phyloP scores from a whole-genome alignment of 2,329 filamentous ascomycete genomes.

The Aspergillus fructus region DNA sequence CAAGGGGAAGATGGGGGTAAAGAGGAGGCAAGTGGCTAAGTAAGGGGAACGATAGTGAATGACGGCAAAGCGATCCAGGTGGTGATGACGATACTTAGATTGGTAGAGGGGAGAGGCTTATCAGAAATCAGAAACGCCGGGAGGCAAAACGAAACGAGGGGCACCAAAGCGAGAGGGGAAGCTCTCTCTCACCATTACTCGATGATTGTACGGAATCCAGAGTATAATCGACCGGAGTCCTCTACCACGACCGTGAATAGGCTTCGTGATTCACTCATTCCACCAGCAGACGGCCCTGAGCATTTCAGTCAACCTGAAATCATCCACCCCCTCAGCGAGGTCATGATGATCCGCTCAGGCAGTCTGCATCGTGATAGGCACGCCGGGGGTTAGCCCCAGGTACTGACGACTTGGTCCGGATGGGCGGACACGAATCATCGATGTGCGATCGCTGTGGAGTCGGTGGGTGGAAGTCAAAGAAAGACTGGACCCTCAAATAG shows the following conservation, averaged over 20 bases:
- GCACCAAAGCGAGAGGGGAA: conserved; percentile 11
- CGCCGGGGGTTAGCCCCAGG: conserved; percentile 21
- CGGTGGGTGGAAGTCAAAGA: conserved; percentile 11
- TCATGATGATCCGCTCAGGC: conserved; percentile 8
- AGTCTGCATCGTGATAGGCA: conserved; percentile 13
- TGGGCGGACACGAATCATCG: conserved; percentile 24
- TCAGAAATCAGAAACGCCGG: conserved; percentile 34
- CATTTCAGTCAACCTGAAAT: conserved; percentile 1
- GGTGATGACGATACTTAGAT: conserved; percentile 3
- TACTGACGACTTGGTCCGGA: conserved; percentile 25
- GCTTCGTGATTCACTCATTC: too few relatives aligned
- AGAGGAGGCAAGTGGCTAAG: conserved; percentile 1
- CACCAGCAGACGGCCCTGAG: too few relatives aligned
- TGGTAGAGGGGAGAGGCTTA: conserved; percentile 25
- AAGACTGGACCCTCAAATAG: conserved; percentile 9
- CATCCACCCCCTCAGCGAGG: conserved; percentile 1
- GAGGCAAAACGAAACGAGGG: conserved; percentile 21
- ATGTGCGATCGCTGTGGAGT: conserved; percentile 17
- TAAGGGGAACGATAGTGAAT: conserved; percentile 1
- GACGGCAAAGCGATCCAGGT: conserved; percentile 1
- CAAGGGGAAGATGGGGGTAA: not conserved
- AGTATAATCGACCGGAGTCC: too few relatives aligned
- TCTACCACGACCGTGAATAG: too few relatives aligned
- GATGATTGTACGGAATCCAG: not conserved
- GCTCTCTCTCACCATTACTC: not conserved